These are phyloP conservation scores for Leccinum fuscescens DNA, from an alignment of 1,284 basidiomycete species.

Conservation along the genomic window DNA sequence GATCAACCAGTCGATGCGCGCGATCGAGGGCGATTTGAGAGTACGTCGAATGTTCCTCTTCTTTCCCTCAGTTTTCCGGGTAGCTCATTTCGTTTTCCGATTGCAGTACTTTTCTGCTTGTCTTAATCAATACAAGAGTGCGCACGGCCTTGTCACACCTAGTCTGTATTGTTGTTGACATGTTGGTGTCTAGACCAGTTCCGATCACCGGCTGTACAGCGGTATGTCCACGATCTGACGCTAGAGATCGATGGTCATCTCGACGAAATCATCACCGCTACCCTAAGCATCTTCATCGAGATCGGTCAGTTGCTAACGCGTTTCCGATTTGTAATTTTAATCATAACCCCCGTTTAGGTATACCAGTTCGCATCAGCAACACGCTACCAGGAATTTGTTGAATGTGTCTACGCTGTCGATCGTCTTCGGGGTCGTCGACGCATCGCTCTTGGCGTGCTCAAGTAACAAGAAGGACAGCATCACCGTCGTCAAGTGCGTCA, in stretches of 20 bases:
- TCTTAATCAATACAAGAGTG: constrained; percentile 29
- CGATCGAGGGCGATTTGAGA: constrained; percentile 50
- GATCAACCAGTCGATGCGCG: constrained; percentile 48
- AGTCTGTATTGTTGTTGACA: not conserved
- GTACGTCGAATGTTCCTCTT: constrained; percentile 23
- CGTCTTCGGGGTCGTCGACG: constrained; percentile 56
- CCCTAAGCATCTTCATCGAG: constrained; percentile 50
- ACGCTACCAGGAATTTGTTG: constrained; percentile 48
- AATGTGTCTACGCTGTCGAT: constrained; percentile 59
- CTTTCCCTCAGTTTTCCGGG: not conserved
- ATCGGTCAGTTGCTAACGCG: constrained; percentile 39
- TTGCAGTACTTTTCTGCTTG: constrained; percentile 32
- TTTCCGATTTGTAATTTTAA: not conserved
- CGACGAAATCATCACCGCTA: constrained; percentile 43
- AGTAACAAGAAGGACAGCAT: constrained; percentile 22
- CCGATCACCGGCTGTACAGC: constrained; percentile 48
- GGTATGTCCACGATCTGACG: constrained; percentile 54
- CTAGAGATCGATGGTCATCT: constrained; percentile 52
- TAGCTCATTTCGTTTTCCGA: not conserved
- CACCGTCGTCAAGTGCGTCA: constrained; percentile 40
- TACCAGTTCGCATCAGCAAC: constrained; percentile 51
- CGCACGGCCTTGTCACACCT: constrained; percentile 17
- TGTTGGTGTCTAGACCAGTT: constrained; percentile 38
- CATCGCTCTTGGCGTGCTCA: constrained; percentile 52
- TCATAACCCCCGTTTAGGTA: constrained; percentile 27